Conservation (phyloP, 805 yeast species). For the Priceomyces haplophilus region DNA sequence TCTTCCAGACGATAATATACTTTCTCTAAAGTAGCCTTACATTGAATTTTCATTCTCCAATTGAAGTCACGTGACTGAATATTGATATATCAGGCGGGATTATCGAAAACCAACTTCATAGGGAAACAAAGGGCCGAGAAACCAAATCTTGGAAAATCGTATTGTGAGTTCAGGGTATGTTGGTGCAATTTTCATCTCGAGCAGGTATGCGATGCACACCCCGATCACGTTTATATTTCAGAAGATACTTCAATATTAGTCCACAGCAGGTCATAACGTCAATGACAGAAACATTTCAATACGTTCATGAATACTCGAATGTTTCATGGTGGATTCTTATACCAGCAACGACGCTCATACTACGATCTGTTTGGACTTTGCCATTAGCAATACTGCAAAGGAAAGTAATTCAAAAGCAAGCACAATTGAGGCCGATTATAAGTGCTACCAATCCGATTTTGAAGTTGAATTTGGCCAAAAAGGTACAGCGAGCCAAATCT, state of each 20-base stretch:
- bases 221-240: not conserved
- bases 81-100: no score
- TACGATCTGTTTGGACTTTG: conserved; percentile 65
- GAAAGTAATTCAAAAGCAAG: conserved; percentile 65
- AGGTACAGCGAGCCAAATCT: conserved; percentile 37
- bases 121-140: no score
- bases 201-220: not conserved
- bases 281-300: conserved; percentile 40
- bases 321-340: conserved; percentile 83
- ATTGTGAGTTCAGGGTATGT: not conserved
- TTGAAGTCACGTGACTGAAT: no score
- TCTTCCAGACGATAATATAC: not conserved
- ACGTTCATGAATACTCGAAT: conserved; percentile 53
- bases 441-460: conserved; percentile 75
- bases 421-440: conserved; percentile 65
- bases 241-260: conserved; percentile 20
- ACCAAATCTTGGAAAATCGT: no score
- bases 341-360: conserved; percentile 65
- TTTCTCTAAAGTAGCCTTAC: no score
- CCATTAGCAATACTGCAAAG: conserved; percentile 80
- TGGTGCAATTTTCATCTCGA: not conserved
- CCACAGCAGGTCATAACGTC: conserved; percentile 30
- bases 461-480: conserved; percentile 51
- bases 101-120: no score
- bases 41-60: no score